Percentiles rank a stretch among this genome's conserved stretches.
These are phyloP conservation scores for Irpex sp. DNA, from an alignment of 1,284 basidiomycete genomes.

Conservation along the genomic window DNA sequence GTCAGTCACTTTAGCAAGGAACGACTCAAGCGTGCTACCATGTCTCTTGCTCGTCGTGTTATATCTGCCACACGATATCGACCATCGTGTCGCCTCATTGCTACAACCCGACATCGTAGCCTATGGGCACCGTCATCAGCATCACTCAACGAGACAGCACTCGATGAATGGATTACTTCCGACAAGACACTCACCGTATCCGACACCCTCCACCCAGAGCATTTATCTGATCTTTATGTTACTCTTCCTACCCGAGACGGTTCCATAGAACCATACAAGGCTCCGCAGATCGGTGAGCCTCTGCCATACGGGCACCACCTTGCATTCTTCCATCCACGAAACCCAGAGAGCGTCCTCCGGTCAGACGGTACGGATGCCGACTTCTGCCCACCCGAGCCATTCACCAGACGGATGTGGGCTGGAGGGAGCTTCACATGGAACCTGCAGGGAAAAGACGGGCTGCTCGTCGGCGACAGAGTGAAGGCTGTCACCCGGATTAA, in stretches of 20 bases:
- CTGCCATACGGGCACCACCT: slow-evolving; percentile 69
- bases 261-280: slow-evolving; percentile 34
- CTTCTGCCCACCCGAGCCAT: slow-evolving; percentile 72
- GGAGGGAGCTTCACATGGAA: slow-evolving; percentile 72
- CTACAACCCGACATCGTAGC: background rate
- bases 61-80: background rate
- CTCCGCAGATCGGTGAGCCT: slow-evolving; percentile 38
- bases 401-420: slow-evolving; percentile 82
- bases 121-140: slow-evolving; percentile 8
- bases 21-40: background rate
- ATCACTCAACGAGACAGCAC: slow-evolving; percentile 21
- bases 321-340: slow-evolving; percentile 70
- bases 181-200: slow-evolving; percentile 37
- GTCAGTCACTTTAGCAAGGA: background rate
- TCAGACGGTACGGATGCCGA: slow-evolving; percentile 71
- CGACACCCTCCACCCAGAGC: slow-evolving; percentile 48
- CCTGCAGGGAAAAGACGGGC: slow-evolving; percentile 25
- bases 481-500: slow-evolving; percentile 47
- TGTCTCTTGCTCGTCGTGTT: background rate
- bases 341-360: slow-evolving; percentile 54
- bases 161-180: slow-evolving; percentile 50
- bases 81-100: background rate
- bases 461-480: slow-evolving; percentile 55
- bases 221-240: slow-evolving; percentile 56
- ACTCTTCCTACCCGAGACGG: slow-evolving; percentile 73